Percentiles rank a stretch among this genome's conserved stretches.
phyloP scores from a whole-genome alignment of 1,284 basidiomycete genomes.

The Moesziomyces globuligerus region DNA sequence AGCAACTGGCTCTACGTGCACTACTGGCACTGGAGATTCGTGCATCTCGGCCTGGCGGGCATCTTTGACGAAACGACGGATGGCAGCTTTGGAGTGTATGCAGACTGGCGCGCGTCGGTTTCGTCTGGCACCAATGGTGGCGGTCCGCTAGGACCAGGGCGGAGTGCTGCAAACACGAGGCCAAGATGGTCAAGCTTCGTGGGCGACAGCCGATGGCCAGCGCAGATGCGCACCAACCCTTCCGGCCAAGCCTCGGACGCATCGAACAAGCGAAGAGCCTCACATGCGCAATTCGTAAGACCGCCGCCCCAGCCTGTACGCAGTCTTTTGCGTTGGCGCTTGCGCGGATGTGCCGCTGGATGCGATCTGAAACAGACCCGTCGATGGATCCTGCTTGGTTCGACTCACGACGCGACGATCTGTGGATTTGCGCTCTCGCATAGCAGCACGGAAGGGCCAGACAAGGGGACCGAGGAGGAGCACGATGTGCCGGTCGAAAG shows the following conservation, averaged over 20 bases:
- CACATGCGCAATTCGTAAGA: slow-evolving; percentile 2
- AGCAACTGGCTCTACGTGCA: slow-evolving; percentile 22
- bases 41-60: slow-evolving; percentile 28
- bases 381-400: slow-evolving; percentile 36
- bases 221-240: slow-evolving; percentile 7
- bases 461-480: background rate
- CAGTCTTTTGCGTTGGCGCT: slow-evolving; percentile 14
- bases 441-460: background rate
- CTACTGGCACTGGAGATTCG: slow-evolving; percentile 39
- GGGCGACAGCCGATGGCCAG: slow-evolving; percentile 16
- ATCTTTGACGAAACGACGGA: slow-evolving; percentile 19
- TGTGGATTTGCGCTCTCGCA: slow-evolving; percentile 25
- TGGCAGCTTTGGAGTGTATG: slow-evolving; percentile 7
- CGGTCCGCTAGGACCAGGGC: background rate
- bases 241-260: background rate
- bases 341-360: background rate
- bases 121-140: slow-evolving; percentile 8
- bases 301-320: slow-evolving; percentile 9
- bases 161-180: slow-evolving; percentile 4
- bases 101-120: slow-evolving; percentile 29
- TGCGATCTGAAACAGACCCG: slow-evolving; percentile 21
- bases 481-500: background rate
- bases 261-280: slow-evolving; percentile 8
- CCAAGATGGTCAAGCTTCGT: slow-evolving; percentile 35
- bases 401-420: slow-evolving; percentile 17